phyloP scores from a whole-genome alignment of 176 grass and related monocot species.

The Microstegium vimineum region DNA sequence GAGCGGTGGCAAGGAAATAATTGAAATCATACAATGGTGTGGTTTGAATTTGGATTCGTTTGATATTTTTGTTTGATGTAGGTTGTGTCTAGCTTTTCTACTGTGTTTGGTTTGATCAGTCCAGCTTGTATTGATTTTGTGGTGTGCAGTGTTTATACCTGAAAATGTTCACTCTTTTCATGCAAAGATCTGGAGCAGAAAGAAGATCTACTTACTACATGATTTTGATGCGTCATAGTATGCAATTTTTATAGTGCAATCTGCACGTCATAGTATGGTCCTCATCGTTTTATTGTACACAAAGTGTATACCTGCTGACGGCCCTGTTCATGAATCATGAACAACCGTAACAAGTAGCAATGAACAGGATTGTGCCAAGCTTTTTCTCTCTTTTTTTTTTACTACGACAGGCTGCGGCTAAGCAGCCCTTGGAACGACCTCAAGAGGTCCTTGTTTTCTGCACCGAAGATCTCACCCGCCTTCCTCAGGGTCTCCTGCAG shows the following conservation, averaged over 20 bases:
- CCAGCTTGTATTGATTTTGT: background rate
- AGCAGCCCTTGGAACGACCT: constrained; percentile 73
- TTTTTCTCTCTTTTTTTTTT: background rate
- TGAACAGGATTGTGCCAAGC: background rate
- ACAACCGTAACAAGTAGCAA: background rate
- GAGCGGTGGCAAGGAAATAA: background rate
- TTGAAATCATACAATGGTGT: background rate
- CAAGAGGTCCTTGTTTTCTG: constrained; percentile 77
- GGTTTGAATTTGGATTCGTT: background rate
- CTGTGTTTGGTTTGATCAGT: background rate
- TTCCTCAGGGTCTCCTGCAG: constrained; percentile 79
- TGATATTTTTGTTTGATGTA: background rate
- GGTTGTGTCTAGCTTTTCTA: background rate
- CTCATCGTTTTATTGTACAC: constrained; percentile 15
- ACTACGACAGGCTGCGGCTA: constrained; percentile 61
- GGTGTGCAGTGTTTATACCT: background rate
- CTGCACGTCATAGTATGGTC: background rate
- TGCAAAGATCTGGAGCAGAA: background rate
- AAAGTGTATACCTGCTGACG: background rate
- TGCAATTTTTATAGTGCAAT: background rate
- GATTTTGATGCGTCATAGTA: background rate
- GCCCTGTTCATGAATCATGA: background rate
- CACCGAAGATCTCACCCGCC: constrained; percentile 80
- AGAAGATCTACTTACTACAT: background rate
- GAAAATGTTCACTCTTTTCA: background rate